These are phyloP conservation scores for Hanseniaspora sp. DNA, from an alignment of 1,139 yeast genomes.

Conservation along the genomic window DNA sequence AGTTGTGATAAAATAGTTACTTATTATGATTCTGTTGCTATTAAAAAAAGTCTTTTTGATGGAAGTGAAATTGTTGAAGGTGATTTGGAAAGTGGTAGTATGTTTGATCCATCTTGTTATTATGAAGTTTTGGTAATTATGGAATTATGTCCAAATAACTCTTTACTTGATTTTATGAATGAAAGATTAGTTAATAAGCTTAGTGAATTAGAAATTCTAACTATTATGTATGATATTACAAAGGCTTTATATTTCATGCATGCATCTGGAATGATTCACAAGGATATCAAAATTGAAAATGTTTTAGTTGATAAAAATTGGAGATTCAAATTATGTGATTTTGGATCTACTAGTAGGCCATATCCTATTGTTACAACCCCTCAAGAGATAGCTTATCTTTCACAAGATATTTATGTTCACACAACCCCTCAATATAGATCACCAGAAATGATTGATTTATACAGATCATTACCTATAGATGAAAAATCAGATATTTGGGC, in stretches of 20 bases:
- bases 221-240: conserved; percentile 72
- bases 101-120: conserved; percentile 10
- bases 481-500: conserved; percentile 98
- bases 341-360: conserved; percentile 78
- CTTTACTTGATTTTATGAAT: conserved; percentile 89
- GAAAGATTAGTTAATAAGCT: conserved; percentile 72
- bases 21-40: conserved; percentile 90
- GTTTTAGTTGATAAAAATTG: conserved; percentile 68
- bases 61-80: not conserved
- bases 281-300: conserved; percentile 92
- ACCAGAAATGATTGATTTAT: conserved; percentile 91
- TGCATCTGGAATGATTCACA: conserved; percentile 55
- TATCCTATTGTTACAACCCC: conserved; percentile 33
- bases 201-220: conserved; percentile 68
- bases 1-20: conserved; percentile 74
- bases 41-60: conserved; percentile 34
- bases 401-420: conserved; percentile 76
- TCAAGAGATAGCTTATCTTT: conserved; percentile 43
- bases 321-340: conserved; percentile 76
- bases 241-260: conserved; percentile 85
- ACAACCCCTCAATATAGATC: conserved; percentile 96
- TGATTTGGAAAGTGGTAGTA: not conserved
- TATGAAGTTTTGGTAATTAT: conserved; percentile 84
- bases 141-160: conserved; percentile 84
- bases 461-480: conserved; percentile 75